These are phyloP conservation scores for Vachellia collinsii DNA, from an alignment of 306 rosid genomes.

Conservation along the genomic window DNA sequence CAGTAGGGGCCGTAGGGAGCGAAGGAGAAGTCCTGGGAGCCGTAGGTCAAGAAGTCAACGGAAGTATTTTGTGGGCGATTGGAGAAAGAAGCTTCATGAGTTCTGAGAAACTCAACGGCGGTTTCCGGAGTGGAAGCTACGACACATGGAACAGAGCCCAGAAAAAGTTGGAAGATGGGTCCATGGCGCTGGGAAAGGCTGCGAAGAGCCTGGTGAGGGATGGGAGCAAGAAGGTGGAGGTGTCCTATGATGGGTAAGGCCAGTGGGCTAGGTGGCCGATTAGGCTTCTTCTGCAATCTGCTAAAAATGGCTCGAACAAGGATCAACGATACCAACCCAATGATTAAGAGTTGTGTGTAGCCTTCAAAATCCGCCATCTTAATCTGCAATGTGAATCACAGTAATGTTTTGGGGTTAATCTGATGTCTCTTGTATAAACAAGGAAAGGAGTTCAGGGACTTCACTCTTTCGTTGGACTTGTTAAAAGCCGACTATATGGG, in stretches of 20 bases:
- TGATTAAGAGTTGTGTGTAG: background rate
- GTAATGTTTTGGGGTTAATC: background rate
- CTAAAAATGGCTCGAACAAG: background rate
- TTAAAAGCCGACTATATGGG: background rate
- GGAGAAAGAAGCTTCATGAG: conserved; percentile 4
- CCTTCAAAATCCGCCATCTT: background rate
- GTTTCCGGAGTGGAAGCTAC: conserved; percentile 67
- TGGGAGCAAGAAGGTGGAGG: conserved; percentile 52
- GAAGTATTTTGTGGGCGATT: background rate
- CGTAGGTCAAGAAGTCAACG: background rate
- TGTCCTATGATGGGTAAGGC: conserved; percentile 70
- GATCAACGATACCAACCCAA: background rate
- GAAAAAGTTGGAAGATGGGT: conserved; percentile 56
- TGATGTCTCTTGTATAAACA: background rate
- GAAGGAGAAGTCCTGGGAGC: conserved; percentile 18
- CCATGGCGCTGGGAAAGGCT: conserved; percentile 62
- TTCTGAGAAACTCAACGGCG: conserved; percentile 40
- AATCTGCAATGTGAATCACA: background rate
- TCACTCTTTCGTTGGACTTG: background rate
- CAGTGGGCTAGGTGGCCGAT: conserved; percentile 55
- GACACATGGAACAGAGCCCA: conserved; percentile 60
- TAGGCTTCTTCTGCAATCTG: conserved; percentile 16
- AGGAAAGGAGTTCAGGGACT: background rate
- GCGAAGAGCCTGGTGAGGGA: conserved; percentile 65
- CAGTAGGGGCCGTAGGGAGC: conserved; percentile 60